Percentiles rank a stretch among this genome's conserved stretches.
Conservation (phyloP, 1,284 basidiomycete species). For the Microstroma glucosiphilum region DNA sequence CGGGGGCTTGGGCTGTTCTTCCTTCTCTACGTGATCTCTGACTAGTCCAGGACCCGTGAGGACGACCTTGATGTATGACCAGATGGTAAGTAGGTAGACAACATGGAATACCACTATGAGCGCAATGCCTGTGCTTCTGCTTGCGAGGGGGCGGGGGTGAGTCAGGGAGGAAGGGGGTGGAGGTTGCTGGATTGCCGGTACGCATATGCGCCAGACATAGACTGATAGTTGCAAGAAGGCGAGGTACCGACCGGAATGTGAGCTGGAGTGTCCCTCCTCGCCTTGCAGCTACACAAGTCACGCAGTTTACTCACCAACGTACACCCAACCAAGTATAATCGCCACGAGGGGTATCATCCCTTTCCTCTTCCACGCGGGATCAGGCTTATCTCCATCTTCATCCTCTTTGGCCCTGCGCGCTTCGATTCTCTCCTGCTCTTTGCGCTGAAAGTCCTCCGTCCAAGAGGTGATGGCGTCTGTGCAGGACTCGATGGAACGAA, state of each 20-base stretch:
- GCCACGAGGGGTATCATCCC: conserved; percentile 32
- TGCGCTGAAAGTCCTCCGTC: neutral
- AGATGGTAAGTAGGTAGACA: conserved; percentile 37
- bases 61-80: conserved; percentile 38
- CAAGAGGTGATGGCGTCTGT: neutral
- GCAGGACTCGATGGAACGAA: neutral
- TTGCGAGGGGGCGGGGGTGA: conserved; percentile 8
- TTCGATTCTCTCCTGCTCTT: neutral
- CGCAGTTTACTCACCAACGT: conserved; percentile 14
- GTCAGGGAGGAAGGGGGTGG: conserved; percentile 7
- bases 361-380: conserved; percentile 23
- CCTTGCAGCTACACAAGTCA: neutral
- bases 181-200: conserved; percentile 25
- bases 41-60: conserved; percentile 37
- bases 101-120: conserved; percentile 34
- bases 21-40: conserved; percentile 29
- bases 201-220: conserved; percentile 35
- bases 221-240: neutral
- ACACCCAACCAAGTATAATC: conserved; percentile 39
- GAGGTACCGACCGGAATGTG: neutral
- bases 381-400: conserved; percentile 13
- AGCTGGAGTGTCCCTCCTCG: neutral
- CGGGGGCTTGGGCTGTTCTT: conserved; percentile 6
- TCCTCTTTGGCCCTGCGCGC: neutral
- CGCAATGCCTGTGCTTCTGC: conserved; percentile 25